Evolutionary conservation across 345 rosid genomes (phyloP), one percentile per base, ranked within the genome.

Genomic region (Euphorbia tirucalli): DNA sequence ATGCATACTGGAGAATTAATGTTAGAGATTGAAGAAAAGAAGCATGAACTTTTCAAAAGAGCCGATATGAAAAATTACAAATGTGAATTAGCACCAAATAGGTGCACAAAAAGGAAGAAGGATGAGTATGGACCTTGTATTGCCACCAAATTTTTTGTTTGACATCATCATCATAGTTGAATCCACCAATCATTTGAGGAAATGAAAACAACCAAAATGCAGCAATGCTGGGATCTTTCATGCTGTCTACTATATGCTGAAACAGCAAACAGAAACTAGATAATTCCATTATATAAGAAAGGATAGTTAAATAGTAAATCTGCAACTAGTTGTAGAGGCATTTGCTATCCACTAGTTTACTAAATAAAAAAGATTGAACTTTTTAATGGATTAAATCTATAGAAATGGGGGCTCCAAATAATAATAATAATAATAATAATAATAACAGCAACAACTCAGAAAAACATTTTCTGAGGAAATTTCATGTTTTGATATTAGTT

Each of bases 181-280:
- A 85, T 43, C 96, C 91, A 74, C 98, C 98, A 71, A 91, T 77
- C 65, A 91, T 73, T 73, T 89, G 96, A 72, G 98, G 98, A 64
- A 89, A 75, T 74, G 97, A 86, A 76, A 93, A 82, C 84, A 93
- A 81, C 96, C 97, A 93, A 86, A 93, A 93, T 54, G 93, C 90
- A 79, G 97, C 98, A 65, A 93, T 93, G 83, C 92, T 89, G 61
- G 98, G 96, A 75, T 93, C 97, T 73, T 85, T 89, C 98, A 93
- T 91, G 87, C 96, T 89, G 83, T 93, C 91, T 70, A 90, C 86
- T 58, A 93, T 91, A 80, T 93, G 97, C 97, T 93, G 93, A 79
- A 85, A 82, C 63, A 68, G 64, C 7, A 50, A 74, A 80, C 54
- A 64, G 52, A 30, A 50, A 68, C 52, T 59, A 37, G 15, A 55